Conservation (phyloP, 306 rosid genomes). For the Senna siamea region DNA sequence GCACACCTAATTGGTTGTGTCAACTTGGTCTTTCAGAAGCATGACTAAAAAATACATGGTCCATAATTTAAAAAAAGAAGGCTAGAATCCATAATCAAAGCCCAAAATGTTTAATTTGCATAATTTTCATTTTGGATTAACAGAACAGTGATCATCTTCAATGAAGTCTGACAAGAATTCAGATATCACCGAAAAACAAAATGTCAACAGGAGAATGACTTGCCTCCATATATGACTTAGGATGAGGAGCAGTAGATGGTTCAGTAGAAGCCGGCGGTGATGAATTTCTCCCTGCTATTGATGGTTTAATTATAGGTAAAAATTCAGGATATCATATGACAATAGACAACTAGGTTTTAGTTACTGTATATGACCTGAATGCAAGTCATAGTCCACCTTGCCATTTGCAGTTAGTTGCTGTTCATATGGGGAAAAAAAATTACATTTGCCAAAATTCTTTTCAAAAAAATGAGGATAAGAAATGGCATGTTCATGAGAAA, state of each 20-base stretch:
- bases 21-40: conserved; percentile 13
- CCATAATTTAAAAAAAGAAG: background rate
- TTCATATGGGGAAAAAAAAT: conserved; percentile 22
- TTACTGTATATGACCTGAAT: conserved; percentile 51
- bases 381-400: conserved; percentile 53
- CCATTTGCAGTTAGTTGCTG: conserved; percentile 65
- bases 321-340: conserved; percentile 18
- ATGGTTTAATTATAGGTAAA: conserved; percentile 26
- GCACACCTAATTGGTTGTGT: conserved; percentile 11
- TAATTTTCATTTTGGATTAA: conserved; percentile 4
- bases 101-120: background rate
- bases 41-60: background rate
- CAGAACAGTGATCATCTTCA: background rate
- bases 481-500: conserved; percentile 16
- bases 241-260: conserved; percentile 71
- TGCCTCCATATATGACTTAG: conserved; percentile 86
- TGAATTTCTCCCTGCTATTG: conserved; percentile 65
- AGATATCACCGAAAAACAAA: background rate
- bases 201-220: conserved; percentile 14
- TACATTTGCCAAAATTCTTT: conserved; percentile 16
- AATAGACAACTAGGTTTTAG: conserved; percentile 4
- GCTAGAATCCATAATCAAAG: conserved; percentile 16
- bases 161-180: background rate
- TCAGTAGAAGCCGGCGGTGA: conserved; percentile 60
- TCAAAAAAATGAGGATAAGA: conserved; percentile 10